Percentiles rank a stretch among this genome's conserved stretches.
phyloP scores from a whole-genome alignment of 2,329 filamentous ascomycete species.

The Paraconiothyrium sp. region DNA sequence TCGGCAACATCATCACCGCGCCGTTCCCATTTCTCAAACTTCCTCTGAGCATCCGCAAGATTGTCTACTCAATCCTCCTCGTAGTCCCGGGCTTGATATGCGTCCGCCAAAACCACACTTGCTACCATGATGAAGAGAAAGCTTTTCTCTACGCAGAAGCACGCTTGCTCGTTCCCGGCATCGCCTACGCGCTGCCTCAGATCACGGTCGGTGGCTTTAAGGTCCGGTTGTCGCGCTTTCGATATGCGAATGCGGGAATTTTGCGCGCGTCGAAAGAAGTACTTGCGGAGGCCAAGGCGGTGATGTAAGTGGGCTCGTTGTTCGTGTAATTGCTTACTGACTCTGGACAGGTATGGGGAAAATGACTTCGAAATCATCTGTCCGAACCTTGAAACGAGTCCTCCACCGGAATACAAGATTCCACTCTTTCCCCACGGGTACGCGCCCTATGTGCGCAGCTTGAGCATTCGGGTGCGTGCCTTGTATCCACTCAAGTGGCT shows the following conservation, averaged over 20 bases:
- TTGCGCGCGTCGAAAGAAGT: conserved; percentile 50
- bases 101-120: conserved; percentile 37
- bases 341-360: conserved; percentile 34
- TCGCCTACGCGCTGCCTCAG: conserved; percentile 32
- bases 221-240: conserved; percentile 26
- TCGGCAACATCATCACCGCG: neutral
- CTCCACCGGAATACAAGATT: conserved; percentile 32
- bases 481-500: conserved; percentile 37
- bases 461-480: conserved; percentile 31
- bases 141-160: conserved; percentile 30
- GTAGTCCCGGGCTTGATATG: conserved; percentile 36
- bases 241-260: conserved; percentile 35
- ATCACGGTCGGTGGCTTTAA: conserved; percentile 27
- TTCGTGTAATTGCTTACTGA: neutral
- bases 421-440: conserved; percentile 33
- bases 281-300: conserved; percentile 51
- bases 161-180: conserved; percentile 34
- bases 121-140: conserved; percentile 23
- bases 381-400: conserved; percentile 31
- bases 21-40: conserved; percentile 35
- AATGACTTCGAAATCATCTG: conserved; percentile 49
- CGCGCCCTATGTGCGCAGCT: conserved; percentile 27
- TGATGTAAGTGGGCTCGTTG: conserved; percentile 39
- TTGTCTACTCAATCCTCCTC: conserved; percentile 34
- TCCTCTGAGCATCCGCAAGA: conserved; percentile 30